Evolutionary conservation across 169 alveolate genomes (phyloP).

Genomic region (Plasmodium adleri): DNA sequence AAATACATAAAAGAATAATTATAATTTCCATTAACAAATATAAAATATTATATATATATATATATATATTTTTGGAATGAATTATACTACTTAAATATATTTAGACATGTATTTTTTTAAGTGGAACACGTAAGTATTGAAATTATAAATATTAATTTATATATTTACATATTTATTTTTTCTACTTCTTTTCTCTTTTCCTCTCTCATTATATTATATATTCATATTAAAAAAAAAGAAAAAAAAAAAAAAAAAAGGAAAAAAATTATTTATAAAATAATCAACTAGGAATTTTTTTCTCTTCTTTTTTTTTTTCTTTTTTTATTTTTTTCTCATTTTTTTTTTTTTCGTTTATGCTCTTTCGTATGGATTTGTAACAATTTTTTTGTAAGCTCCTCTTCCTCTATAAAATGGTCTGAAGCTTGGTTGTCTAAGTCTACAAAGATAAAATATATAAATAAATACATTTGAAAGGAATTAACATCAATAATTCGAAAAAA

Average conservation of each 20-base stretch:
- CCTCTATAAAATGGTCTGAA: slow-evolving; percentile 76
- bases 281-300: not conserved
- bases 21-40: no score
- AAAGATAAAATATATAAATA: not conserved
- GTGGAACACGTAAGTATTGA: not conserved
- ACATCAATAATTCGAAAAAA: no score
- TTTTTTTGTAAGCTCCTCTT: slow-evolving; percentile 65
- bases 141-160: not conserved
- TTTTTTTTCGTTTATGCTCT: slow-evolving; percentile 19
- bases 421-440: slow-evolving; percentile 68
- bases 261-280: no score
- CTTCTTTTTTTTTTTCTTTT: slow-evolving; percentile 24
- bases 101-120: not conserved
- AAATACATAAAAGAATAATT: no score
- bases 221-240: not conserved
- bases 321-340: not conserved
- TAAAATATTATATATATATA: not conserved
- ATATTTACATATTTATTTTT: not conserved
- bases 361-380: slow-evolving; percentile 67
- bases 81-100: not conserved
- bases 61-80: slow-evolving; percentile 2
- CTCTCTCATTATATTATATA: not conserved
- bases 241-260: no score
- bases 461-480: not conserved
- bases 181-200: not conserved